Percentiles rank a stretch among this genome's conserved stretches.
These are phyloP conservation scores for Prinsepia uniflora DNA, from an alignment of 306 rosid genomes.

Conservation along the genomic window DNA sequence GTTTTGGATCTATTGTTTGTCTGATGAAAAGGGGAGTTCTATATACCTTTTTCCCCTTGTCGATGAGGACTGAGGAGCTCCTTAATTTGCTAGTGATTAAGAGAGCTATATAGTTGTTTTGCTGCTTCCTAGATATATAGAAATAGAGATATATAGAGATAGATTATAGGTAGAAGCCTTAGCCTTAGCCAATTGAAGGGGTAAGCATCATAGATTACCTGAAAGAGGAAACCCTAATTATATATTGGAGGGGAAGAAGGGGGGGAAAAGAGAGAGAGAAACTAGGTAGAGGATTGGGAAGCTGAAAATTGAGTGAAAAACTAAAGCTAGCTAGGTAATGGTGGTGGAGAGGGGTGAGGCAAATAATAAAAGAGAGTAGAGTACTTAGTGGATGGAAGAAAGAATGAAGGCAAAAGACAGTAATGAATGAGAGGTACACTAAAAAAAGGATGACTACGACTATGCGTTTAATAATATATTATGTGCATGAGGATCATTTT, in stretches of 20 bases:
- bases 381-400: slow-evolving; percentile 84
- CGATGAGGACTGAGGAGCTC: slow-evolving; percentile 30
- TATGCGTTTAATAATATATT: slow-evolving; percentile 67
- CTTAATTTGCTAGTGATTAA: slow-evolving; percentile 20
- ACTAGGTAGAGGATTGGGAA: background rate
- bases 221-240: slow-evolving; percentile 62
- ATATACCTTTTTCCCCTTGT: slow-evolving; percentile 36
- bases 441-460: slow-evolving; percentile 79
- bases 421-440: slow-evolving; percentile 87
- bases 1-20: slow-evolving; percentile 3
- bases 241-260: background rate
- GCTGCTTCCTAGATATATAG: slow-evolving; percentile 28
- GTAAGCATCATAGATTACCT: slow-evolving; percentile 35
- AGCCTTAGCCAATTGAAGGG: slow-evolving; percentile 44
- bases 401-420: slow-evolving; percentile 91
- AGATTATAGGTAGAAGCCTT: background rate
- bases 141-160: background rate
- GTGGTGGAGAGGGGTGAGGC: slow-evolving; percentile 7
- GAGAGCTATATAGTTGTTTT: slow-evolving; percentile 31
- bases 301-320: slow-evolving; percentile 5
- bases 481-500: slow-evolving; percentile 45
- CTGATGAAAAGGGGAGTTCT: slow-evolving; percentile 8
- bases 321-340: background rate
- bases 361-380: slow-evolving; percentile 25
- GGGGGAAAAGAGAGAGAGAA: slow-evolving; percentile 4